Percentiles rank a stretch among this genome's conserved stretches.
Evolutionary conservation across 805 yeast species (phyloP).

Genomic region (Cyberlindnera lachancei): DNA sequence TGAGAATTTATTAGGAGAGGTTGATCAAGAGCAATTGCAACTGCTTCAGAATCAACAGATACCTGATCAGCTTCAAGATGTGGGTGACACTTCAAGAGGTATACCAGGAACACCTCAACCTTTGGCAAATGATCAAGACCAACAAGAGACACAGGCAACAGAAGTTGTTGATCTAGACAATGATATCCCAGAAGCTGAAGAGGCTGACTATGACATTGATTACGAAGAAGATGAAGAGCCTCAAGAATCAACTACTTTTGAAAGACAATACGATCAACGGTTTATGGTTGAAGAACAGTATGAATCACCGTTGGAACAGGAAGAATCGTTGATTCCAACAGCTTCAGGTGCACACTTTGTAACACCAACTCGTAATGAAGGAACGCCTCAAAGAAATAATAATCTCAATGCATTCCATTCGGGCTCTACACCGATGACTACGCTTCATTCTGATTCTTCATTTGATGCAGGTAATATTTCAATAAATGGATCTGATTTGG

Average conservation of each 20-base stretch:
- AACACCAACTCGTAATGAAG: constrained; percentile 10
- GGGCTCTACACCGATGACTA: constrained; percentile 1
- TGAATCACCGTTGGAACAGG: constrained; percentile 10
- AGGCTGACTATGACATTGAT: constrained; percentile 37
- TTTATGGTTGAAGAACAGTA: constrained; percentile 22
- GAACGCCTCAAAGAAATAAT: neutral
- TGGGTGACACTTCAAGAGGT: no score
- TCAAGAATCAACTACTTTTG: constrained; percentile 13
- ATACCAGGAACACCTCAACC: no score
- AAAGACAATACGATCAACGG: constrained; percentile 21
- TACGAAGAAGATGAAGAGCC: constrained; percentile 26
- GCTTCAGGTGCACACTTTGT: constrained; percentile 10
- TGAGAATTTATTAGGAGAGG: constrained; percentile 25
- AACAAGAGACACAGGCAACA: constrained; percentile 2
- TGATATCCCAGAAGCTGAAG: constrained; percentile 11
- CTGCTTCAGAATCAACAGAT: constrained; percentile 1
- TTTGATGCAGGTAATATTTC: constrained; percentile 19
- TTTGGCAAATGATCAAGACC: neutral
- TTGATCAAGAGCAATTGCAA: constrained; percentile 8
- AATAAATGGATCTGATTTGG: constrained; percentile 31
- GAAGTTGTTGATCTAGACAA: constrained; percentile 7
- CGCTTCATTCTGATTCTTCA: constrained; percentile 6
- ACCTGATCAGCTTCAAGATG: constrained; percentile 2
- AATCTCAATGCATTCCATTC: neutral
- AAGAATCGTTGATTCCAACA: neutral